Percentiles rank a stretch among this genome's conserved stretches.
Evolutionary conservation across 441 rosid genomes (phyloP).

Genomic region (Bocquillonia castaneifolia): DNA sequence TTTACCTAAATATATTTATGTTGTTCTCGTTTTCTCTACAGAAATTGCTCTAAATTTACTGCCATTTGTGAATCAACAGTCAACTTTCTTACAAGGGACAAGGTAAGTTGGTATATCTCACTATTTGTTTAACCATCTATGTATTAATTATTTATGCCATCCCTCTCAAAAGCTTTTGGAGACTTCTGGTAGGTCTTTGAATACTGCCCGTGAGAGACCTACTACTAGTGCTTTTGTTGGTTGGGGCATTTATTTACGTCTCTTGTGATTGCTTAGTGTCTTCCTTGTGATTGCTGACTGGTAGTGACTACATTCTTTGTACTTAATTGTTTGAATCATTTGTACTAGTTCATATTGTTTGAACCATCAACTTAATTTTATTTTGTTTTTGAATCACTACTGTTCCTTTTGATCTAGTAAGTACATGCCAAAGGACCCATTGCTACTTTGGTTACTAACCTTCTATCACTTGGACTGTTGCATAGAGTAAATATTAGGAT

Average conservation of each 20-base stretch:
- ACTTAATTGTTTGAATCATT: conserved; percentile 14
- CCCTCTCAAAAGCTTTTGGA: conserved; percentile 25
- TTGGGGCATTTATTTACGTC: conserved; percentile 42
- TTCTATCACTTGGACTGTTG: conserved; percentile 31
- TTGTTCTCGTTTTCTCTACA: conserved; percentile 26
- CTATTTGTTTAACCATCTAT: not conserved
- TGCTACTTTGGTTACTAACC: conserved; percentile 20
- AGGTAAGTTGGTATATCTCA: conserved; percentile 36
- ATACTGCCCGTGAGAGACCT: conserved; percentile 57
- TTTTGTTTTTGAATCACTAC: not conserved
- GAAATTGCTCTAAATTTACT: conserved; percentile 46
- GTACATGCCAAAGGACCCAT: not conserved
- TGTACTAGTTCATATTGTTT: conserved; percentile 13
- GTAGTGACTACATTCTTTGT: conserved; percentile 17
- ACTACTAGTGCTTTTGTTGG: conserved; percentile 44
- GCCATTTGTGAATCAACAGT: conserved; percentile 34
- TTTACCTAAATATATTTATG: not conserved
- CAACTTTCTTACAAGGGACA: conserved; percentile 35
- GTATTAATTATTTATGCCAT: conserved; percentile 4
- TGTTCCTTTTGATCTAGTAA: conserved; percentile 10
- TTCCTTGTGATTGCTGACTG: conserved; percentile 28
- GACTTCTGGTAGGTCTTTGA: conserved; percentile 37
- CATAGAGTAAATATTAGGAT: conserved; percentile 30
- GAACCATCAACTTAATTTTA: conserved; percentile 12
- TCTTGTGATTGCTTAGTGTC: conserved; percentile 25